Conservation (phyloP, 2,329 filamentous ascomycete species). For the Calonectria crousiana region DNA sequence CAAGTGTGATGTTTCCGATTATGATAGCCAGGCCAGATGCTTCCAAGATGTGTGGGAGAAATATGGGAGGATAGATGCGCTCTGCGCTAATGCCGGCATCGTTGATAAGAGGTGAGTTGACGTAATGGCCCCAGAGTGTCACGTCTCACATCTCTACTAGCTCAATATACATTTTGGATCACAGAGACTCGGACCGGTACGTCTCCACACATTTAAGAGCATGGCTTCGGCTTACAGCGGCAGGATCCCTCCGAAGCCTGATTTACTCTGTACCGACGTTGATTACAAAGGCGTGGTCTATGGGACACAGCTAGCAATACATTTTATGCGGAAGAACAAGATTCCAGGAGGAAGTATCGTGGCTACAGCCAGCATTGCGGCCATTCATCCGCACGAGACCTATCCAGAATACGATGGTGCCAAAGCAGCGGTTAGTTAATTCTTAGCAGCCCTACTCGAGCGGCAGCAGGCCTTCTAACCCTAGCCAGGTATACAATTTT, state of each 20-base stretch:
- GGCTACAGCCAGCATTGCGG: constrained; percentile 57
- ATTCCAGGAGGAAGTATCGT: constrained; percentile 58
- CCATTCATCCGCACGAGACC: constrained; percentile 55
- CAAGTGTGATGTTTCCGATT: constrained; percentile 58
- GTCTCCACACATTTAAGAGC: background rate
- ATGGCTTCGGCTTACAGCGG: background rate
- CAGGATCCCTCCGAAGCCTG: constrained; percentile 56
- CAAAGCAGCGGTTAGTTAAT: constrained; percentile 58
- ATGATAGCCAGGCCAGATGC: constrained; percentile 55
- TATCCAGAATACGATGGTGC: constrained; percentile 64
- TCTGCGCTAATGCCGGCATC: constrained; percentile 64
- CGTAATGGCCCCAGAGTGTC: background rate
- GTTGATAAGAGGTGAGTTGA: constrained; percentile 51
- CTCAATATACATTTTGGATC: constrained; percentile 56
- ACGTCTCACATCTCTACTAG: constrained; percentile 27
- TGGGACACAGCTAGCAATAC: constrained; percentile 60
- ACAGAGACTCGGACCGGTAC: constrained; percentile 31
- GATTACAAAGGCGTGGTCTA: constrained; percentile 65
- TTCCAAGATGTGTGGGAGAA: constrained; percentile 57
- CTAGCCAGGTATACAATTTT: constrained; percentile 45
- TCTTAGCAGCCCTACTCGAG: background rate
- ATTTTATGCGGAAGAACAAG: constrained; percentile 65
- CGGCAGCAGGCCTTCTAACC: background rate
- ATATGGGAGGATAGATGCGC: constrained; percentile 60
- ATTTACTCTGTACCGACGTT: constrained; percentile 60